These are phyloP conservation scores for Morella rubra DNA, from an alignment of 306 rosid species.

Conservation along the genomic window DNA sequence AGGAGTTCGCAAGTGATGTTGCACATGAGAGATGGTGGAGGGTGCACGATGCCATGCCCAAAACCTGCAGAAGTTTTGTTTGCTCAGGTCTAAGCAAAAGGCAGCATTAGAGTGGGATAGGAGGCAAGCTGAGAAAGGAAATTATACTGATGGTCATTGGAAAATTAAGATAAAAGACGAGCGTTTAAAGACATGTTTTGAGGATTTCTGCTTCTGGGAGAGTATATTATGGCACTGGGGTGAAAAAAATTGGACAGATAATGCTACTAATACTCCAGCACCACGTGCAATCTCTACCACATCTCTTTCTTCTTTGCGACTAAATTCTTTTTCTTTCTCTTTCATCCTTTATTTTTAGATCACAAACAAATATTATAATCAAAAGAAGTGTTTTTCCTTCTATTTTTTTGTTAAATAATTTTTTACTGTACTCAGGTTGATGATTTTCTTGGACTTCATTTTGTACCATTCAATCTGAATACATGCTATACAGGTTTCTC, in stretches of 20 bases:
- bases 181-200: conserved; percentile 60
- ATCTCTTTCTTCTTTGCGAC: conserved; percentile 39
- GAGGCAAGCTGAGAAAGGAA: conserved; percentile 71
- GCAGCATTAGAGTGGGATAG: conserved; percentile 87
- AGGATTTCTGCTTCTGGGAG: conserved; percentile 86
- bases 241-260: conserved; percentile 75
- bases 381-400: too few relatives aligned
- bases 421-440: too few relatives aligned
- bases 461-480: too few relatives aligned
- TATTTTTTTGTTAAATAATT: too few relatives aligned
- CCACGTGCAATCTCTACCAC: conserved; percentile 35
- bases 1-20: conserved; percentile 66
- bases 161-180: conserved; percentile 64
- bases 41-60: conserved; percentile 82
- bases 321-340: too few relatives aligned
- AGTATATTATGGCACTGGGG: conserved; percentile 88
- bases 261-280: conserved; percentile 44
- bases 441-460: too few relatives aligned
- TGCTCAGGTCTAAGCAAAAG: conserved; percentile 79
- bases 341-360: too few relatives aligned
- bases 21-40: conserved; percentile 78
- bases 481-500: too few relatives aligned
- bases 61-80: conserved; percentile 68
- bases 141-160: conserved; percentile 82
- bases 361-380: too few relatives aligned